Evolutionary conservation across 2,329 filamentous ascomycete genomes (phyloP), one percentile per base, ranked within the genome.

Genomic region (Clonostachys chloroleuca): DNA sequence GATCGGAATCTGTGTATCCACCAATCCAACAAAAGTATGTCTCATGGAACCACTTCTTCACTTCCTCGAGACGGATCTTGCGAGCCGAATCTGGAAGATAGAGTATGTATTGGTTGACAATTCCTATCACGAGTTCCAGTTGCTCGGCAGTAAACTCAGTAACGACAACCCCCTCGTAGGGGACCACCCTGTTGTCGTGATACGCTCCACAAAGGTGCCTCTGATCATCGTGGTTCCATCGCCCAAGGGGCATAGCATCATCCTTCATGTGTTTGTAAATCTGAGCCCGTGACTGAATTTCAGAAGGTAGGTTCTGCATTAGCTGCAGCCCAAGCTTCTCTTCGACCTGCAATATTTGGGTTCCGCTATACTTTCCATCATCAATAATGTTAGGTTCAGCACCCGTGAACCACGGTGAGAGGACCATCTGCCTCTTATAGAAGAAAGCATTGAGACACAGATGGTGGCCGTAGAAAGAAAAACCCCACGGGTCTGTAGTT

Each of bases 11-110:
- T 0, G 73, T 80, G 50, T 70, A 87, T 0, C 80, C 81, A 5
- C 88, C 88, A 46, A 92, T 91, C 86, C 88, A 92, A 59, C 78
- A 80, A 59, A 89, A 92, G 58, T 88, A 87, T 6, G 87, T 92
- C 70, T 91, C 85, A n/a, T 67, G 56, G 47, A 86, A 80, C 60
- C 79, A 76, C 4, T 62, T 58, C 44, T 73, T 69, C 42, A 84
- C 72, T 37, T 83, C 72, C 2, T 69, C 63, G 2, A 89, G 61
- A 14, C 80, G 77, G 5, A 78, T 59, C 43, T 72, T 57, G 2
- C 84, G 73, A 0, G 86, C 75, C 12, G 59, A 57, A 0, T 64
- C 56, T 0, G 87, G 87, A 0, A 89, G 75, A 52, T 89, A 92
- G 0, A 87, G 65, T 2, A 88, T 68, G 55, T 86, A 91, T 50